Conservation (phyloP, 768 basidiomycete species). For the Lactarius akahatsu region DNA sequence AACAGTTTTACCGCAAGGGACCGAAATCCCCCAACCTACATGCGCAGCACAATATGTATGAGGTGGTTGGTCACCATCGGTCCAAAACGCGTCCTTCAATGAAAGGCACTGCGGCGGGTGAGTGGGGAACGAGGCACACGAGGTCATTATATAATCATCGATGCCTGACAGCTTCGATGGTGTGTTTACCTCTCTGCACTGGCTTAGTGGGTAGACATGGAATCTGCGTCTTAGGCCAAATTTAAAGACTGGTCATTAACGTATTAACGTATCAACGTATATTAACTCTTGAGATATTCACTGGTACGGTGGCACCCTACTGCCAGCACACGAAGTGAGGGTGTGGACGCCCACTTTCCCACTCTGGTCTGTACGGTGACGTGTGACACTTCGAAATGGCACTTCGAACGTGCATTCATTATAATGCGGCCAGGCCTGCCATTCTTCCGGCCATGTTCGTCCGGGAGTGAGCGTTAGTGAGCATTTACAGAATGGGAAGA, state of each 20-base stretch:
- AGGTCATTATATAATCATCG: neutral
- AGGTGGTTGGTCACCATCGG: neutral
- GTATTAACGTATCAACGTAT: too few species aligned
- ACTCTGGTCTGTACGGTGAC: too few species aligned
- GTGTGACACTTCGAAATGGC: too few species aligned
- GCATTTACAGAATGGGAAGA: neutral
- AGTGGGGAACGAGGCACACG: neutral
- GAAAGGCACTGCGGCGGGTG: neutral
- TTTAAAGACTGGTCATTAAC: too few species aligned
- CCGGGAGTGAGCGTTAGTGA: too few species aligned
- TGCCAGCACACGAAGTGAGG: too few species aligned
- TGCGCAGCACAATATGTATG: neutral
- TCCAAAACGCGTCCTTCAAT: neutral
- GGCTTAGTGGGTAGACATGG: too few species aligned
- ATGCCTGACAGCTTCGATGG: neutral
- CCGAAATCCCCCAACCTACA: neutral
- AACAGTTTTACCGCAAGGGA: neutral
- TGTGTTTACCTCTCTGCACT: neutral
- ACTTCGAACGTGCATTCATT: neutral
- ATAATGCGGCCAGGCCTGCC: neutral
- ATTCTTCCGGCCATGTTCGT: neutral
- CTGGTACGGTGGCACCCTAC: too few species aligned
- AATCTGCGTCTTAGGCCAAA: too few species aligned
- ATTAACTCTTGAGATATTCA: too few species aligned
- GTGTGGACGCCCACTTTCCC: too few species aligned